These are phyloP conservation scores for Cladosporium sp. DNA, from an alignment of 2,329 filamentous ascomycete species.

Conservation along the genomic window DNA sequence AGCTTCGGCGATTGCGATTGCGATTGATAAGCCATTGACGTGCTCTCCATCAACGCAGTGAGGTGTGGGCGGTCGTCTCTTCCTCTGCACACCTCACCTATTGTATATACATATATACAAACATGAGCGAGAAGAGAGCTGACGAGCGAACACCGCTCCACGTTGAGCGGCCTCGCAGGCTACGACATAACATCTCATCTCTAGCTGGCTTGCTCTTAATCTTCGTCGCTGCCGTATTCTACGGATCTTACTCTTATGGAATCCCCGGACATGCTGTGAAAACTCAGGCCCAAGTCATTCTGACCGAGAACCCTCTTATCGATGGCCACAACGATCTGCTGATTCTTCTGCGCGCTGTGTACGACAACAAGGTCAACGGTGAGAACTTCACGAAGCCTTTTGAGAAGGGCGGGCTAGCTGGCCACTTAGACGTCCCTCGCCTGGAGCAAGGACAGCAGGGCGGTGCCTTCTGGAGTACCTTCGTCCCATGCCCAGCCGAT, in stretches of 20 bases:
- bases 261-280: not conserved
- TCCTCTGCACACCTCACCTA: not conserved
- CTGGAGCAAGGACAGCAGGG: conserved; percentile 68
- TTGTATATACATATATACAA: not conserved
- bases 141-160: not conserved
- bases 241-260: conserved; percentile 8
- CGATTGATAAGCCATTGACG: not conserved
- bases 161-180: not conserved
- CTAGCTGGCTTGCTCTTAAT: conserved; percentile 1
- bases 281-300: conserved; percentile 13
- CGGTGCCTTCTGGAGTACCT: conserved; percentile 93
- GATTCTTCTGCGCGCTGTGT: conserved; percentile 62
- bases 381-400: conserved; percentile 68
- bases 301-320: conserved; percentile 27
- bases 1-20: not conserved
- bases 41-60: not conserved
- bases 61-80: not conserved
- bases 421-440: conserved; percentile 76
- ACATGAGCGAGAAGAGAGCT: not conserved
- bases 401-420: conserved; percentile 61
- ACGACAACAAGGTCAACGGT: conserved; percentile 71
- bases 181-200: not conserved
- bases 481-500: conserved; percentile 68
- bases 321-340: conserved; percentile 90
- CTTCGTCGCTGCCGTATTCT: conserved; percentile 1